Percentiles rank a stretch among this genome's conserved stretches.
phyloP scores from a whole-genome alignment of 768 basidiomycete genomes.

The Cubamyces sp. region DNA sequence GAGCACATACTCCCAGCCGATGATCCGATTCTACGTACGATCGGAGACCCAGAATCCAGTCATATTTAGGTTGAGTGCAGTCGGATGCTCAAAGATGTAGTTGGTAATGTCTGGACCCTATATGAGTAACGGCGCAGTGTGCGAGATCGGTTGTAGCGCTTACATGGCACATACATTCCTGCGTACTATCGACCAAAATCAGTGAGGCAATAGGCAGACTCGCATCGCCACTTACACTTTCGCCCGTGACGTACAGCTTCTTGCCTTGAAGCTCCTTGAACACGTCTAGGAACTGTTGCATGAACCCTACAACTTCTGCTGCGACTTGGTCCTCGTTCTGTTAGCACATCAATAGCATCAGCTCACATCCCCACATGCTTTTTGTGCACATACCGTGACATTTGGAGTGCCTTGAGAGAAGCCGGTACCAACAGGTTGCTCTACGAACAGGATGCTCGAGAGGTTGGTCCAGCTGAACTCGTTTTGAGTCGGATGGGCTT shows the following conservation, averaged over 20 bases:
- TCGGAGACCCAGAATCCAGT: constrained; percentile 77
- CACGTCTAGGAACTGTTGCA: constrained; percentile 76
- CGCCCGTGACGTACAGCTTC: constrained; percentile 71
- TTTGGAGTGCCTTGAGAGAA: constrained; percentile 74
- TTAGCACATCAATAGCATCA: neutral
- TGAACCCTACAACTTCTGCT: constrained; percentile 58
- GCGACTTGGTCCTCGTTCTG: constrained; percentile 61
- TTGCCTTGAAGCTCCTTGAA: constrained; percentile 75
- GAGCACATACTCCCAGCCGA: neutral
- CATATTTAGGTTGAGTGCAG: constrained; percentile 54
- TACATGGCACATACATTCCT: constrained; percentile 67
- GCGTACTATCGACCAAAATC: constrained; percentile 57
- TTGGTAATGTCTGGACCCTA: constrained; percentile 65
- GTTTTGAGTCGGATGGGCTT: constrained; percentile 65
- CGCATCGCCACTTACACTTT: constrained; percentile 58
- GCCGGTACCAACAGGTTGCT: constrained; percentile 82
- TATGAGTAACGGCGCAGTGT: too few relatives aligned
- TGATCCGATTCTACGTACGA: constrained; percentile 51
- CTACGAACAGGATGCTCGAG: constrained; percentile 74
- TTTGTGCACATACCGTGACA: constrained; percentile 39
- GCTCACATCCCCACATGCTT: neutral
- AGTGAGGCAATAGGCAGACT: neutral
- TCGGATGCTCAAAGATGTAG: constrained; percentile 66
- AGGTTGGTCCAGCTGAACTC: constrained; percentile 81
- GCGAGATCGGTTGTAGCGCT: constrained; percentile 26